Conservation (phyloP, 257 asterid species). For the Jacaranda mimosifolia region DNA sequence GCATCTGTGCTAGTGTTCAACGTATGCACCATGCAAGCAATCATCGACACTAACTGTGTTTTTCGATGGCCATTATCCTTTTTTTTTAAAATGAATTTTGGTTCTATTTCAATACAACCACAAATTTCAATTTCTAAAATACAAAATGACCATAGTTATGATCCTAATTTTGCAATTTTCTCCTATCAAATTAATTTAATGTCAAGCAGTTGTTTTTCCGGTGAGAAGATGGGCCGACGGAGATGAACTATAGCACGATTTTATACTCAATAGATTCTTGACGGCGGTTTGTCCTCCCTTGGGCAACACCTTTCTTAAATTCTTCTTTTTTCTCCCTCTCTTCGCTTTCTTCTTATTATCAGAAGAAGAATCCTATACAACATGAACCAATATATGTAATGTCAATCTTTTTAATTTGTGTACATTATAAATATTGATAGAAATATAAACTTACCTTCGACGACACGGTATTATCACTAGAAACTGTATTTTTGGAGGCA, state of each 20-base stretch:
- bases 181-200: too few species aligned
- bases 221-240: constrained; percentile 32
- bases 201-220: constrained; percentile 24
- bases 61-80: too few species aligned
- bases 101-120: too few species aligned
- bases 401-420: too few species aligned
- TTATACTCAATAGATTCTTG: constrained; percentile 46
- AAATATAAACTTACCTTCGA: constrained; percentile 30
- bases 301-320: constrained; percentile 46
- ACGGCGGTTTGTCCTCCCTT: constrained; percentile 41
- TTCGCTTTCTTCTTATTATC: constrained; percentile 31
- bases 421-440: too few species aligned
- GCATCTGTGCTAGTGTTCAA: too few species aligned
- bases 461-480: constrained; percentile 14
- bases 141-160: too few species aligned
- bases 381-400: neutral
- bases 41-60: too few species aligned
- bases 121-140: too few species aligned
- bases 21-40: too few species aligned
- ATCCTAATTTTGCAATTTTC: too few species aligned
- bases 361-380: constrained; percentile 3
- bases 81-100: too few species aligned
- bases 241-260: constrained; percentile 36
- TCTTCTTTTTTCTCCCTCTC: constrained; percentile 43
- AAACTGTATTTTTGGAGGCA: constrained; percentile 5